phyloP scores from a whole-genome alignment of 208 protist species.

The Tritrichomonas foetus region DNA sequence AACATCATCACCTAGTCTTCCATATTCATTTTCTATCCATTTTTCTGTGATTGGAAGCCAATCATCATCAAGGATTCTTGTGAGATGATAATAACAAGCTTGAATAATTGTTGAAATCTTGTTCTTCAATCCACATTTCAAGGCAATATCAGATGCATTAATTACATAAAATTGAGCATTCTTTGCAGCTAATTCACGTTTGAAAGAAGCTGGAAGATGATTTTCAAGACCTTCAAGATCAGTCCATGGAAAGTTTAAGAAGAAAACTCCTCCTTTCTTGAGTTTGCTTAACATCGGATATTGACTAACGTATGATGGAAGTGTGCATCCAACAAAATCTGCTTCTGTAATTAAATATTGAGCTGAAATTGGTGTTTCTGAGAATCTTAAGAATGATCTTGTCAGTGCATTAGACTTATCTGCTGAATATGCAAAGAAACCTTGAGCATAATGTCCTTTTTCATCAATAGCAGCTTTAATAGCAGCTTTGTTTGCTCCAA shows the following conservation, averaged over 20 bases:
- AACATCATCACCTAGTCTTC: not conserved
- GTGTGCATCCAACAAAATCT: not conserved
- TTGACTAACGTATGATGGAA: not conserved
- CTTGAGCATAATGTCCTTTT: slow-evolving; percentile 59
- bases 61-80: not conserved
- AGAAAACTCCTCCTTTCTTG: not conserved
- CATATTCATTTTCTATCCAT: slow-evolving; percentile 18
- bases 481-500: slow-evolving; percentile 68
- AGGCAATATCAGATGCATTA: not conserved
- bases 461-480: slow-evolving; percentile 67
- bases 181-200: not conserved
- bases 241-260: not conserved
- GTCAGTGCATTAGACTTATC: slow-evolving; percentile 67
- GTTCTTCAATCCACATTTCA: not conserved
- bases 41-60: not conserved
- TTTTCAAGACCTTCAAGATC: not conserved
- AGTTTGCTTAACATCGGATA: not conserved
- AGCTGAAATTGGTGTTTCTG: not conserved
- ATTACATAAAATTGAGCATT: not conserved
- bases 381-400: not conserved
- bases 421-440: slow-evolving; percentile 68
- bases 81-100: not conserved
- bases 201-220: not conserved
- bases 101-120: slow-evolving; percentile 30
- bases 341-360: slow-evolving; percentile 19